Evolutionary conservation across 352 stramenopile species (phyloP).

Genomic region (Globisporangium nagaii): DNA sequence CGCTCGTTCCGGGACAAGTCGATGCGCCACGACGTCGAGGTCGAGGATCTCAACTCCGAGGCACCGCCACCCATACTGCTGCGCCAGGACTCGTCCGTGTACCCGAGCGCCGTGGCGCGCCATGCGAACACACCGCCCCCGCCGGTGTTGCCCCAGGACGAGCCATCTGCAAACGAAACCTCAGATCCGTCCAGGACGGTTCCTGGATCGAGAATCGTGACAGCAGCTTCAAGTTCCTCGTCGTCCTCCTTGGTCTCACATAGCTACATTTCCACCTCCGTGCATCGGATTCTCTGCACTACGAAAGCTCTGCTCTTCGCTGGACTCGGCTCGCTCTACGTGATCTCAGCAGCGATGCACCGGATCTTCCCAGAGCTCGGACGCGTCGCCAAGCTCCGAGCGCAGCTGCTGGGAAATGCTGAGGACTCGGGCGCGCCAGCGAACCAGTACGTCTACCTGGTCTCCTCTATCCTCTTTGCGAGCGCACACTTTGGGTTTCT

Average conservation of each 20-base stretch:
- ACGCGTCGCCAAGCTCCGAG: not conserved
- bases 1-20: constrained; percentile 23
- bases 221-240: not conserved
- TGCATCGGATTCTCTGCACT: not conserved
- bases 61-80: not conserved
- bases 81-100: constrained; percentile 6
- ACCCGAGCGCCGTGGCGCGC: not conserved
- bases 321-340: not conserved
- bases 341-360: not conserved
- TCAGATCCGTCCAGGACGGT: not conserved
- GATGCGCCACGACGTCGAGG: constrained; percentile 12
- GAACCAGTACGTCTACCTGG: not conserved
- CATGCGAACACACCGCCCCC: not conserved
- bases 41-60: constrained; percentile 8
- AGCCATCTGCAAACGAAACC: too few relatives aligned
- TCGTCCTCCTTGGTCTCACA: not conserved
- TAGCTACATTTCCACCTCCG: not conserved
- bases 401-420: not conserved
- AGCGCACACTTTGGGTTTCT: not conserved
- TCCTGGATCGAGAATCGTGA: too few relatives aligned
- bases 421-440: not conserved
- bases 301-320: not conserved
- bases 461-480: not conserved
- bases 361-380: not conserved
- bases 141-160: not conserved